Conservation (phyloP, 352 stramenopile species). For the Phytophthora hybrid region DNA sequence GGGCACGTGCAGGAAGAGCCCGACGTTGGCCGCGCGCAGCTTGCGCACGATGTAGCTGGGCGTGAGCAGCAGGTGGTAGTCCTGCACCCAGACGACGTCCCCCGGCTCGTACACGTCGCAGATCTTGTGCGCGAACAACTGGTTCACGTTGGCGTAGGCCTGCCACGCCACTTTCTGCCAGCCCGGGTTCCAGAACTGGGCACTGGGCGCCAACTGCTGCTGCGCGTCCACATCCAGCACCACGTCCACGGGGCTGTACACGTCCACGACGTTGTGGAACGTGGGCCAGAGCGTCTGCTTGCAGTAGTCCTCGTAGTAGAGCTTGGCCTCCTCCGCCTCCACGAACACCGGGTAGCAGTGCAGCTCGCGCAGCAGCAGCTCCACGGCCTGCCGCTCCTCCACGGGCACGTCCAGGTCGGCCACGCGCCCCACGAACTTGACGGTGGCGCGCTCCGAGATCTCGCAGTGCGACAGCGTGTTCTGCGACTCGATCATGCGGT, state of each 20-base stretch:
- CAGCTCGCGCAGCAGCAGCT: constrained; percentile 55
- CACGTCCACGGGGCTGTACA: constrained; percentile 82
- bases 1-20: constrained; percentile 98
- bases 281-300: constrained; percentile 97
- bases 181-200: constrained; percentile 71
- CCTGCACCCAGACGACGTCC: constrained; percentile 97
- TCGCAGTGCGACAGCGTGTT: constrained; percentile 82
- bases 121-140: constrained; percentile 90
- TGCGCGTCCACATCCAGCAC: constrained; percentile 51
- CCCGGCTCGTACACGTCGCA: constrained; percentile 81
- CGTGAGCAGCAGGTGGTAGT: constrained; percentile 98
- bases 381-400: constrained; percentile 59
- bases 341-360: constrained; percentile 81
- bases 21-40: constrained; percentile 91
- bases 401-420: constrained; percentile 59
- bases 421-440: constrained; percentile 81
- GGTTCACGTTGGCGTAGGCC: constrained; percentile 96
- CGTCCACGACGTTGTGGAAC: constrained; percentile 97
- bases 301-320: constrained; percentile 95
- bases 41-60: constrained; percentile 95
- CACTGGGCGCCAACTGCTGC: constrained; percentile 23
- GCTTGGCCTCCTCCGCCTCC: constrained; percentile 55
- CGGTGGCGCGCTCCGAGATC: constrained; percentile 65
- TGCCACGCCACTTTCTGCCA: constrained; percentile 88
- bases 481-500: constrained; percentile 79